Percentiles rank a stretch among this genome's conserved stretches.
Conservation (phyloP, 768 basidiomycete genomes). For the Boletus coccyginus region DNA sequence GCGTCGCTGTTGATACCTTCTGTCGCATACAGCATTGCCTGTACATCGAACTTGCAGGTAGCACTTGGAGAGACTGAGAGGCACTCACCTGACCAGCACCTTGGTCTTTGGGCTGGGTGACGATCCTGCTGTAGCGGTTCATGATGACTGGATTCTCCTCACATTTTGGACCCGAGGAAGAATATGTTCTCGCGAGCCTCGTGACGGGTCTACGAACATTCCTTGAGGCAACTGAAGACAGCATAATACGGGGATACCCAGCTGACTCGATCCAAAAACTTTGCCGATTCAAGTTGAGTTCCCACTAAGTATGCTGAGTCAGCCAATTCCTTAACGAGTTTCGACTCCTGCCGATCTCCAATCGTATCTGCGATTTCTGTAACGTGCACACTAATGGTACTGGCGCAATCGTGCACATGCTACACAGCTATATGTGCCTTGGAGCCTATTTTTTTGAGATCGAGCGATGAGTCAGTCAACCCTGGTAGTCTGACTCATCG, state of each 20-base stretch:
- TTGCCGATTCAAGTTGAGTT: neutral
- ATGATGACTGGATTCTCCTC: slow-evolving; percentile 47
- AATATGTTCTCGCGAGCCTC: slow-evolving; percentile 35
- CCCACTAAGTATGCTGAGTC: slow-evolving; percentile 14
- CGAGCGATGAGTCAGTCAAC: neutral
- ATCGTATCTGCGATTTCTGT: neutral
- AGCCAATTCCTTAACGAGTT: neutral
- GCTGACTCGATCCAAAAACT: neutral
- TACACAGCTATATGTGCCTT: neutral
- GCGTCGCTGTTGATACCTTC: slow-evolving; percentile 78
- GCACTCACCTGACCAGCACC: slow-evolving; percentile 82
- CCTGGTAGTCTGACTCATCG: neutral
- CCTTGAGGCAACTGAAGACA: slow-evolving; percentile 23
- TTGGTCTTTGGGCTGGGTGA: slow-evolving; percentile 93
- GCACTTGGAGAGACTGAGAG: neutral
- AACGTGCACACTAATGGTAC: neutral
- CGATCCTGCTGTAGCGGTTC: slow-evolving; percentile 71
- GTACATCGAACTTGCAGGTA: neutral
- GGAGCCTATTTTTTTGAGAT: neutral
- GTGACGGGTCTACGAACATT: slow-evolving; percentile 9
- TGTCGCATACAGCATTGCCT: slow-evolving; percentile 99
- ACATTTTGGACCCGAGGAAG: slow-evolving; percentile 37
- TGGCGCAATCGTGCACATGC: neutral
- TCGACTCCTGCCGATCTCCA: neutral
- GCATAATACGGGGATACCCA: slow-evolving; percentile 10